These are phyloP conservation scores for Penicillium flavigenum DNA, from an alignment of 495 filamentous ascomycete genomes.

Conservation along the genomic window DNA sequence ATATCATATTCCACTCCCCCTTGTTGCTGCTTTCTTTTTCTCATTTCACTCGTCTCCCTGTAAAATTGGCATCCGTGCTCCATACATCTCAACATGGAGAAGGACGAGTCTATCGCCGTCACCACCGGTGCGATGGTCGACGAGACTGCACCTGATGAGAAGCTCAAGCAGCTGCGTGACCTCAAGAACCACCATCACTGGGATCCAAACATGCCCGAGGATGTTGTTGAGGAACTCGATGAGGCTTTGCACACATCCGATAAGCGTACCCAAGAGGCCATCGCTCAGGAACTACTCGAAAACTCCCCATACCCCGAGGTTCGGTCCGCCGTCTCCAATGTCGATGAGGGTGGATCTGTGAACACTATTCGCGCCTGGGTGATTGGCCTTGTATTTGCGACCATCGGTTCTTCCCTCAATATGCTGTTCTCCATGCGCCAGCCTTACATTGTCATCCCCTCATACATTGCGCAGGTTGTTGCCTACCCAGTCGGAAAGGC, in stretches of 20 bases:
- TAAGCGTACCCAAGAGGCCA: slow-evolving; percentile 50
- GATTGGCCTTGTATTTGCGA: slow-evolving; percentile 65
- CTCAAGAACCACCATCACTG: slow-evolving; percentile 62
- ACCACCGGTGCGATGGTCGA: slow-evolving; percentile 26
- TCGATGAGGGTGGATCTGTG: slow-evolving; percentile 63
- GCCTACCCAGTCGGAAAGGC: slow-evolving; percentile 66
- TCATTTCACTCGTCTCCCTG: slow-evolving; percentile 46
- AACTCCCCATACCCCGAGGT: slow-evolving; percentile 71
- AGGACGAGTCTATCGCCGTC: slow-evolving; percentile 31
- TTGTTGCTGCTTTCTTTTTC: slow-evolving; percentile 2
- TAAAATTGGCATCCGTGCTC: slow-evolving; percentile 11
- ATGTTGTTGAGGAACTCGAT: slow-evolving; percentile 60
- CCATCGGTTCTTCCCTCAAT: slow-evolving; percentile 67
- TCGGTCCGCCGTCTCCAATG: slow-evolving; percentile 43
- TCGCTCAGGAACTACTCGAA: slow-evolving; percentile 60
- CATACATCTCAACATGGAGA: slow-evolving; percentile 26
- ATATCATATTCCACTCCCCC: neutral
- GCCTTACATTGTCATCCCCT: slow-evolving; percentile 64
- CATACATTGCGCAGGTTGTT: slow-evolving; percentile 68
- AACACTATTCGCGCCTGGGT: slow-evolving; percentile 74
- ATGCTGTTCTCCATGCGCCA: slow-evolving; percentile 67
- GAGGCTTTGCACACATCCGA: slow-evolving; percentile 56
- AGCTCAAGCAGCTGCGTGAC: slow-evolving; percentile 37
- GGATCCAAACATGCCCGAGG: slow-evolving; percentile 67
- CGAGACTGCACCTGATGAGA: slow-evolving; percentile 48